Evolutionary conservation across 2,329 filamentous ascomycete species (phyloP).

Genomic region (Xylariaceae sp.): DNA sequence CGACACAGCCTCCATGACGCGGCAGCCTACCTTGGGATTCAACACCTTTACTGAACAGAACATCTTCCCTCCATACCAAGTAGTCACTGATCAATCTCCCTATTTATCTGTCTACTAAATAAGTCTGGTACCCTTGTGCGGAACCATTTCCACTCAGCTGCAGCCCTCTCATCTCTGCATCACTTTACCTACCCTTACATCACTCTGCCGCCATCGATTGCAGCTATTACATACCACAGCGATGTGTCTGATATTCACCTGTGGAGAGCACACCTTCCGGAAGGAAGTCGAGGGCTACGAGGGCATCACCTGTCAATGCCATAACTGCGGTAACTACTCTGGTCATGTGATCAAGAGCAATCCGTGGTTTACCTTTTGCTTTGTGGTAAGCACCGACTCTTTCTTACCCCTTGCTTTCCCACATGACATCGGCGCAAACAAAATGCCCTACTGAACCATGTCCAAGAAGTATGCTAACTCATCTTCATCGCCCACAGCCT

Average conservation of each 20-base stretch:
- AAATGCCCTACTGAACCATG: neutral
- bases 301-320: conserved; percentile 55
- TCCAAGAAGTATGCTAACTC: conserved; percentile 5
- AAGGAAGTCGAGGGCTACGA: conserved; percentile 57
- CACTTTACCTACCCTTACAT: neutral
- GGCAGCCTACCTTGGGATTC: no score
- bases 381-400: conserved; percentile 48
- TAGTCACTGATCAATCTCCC: no score
- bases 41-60: no score
- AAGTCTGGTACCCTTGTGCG: no score
- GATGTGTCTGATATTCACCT: conserved; percentile 60
- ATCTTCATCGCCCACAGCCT: conserved; percentile 40
- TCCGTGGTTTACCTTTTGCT: conserved; percentile 77
- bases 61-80: no score
- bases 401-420: neutral
- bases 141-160: neutral
- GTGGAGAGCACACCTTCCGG: conserved; percentile 57
- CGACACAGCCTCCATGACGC: conserved; percentile 5
- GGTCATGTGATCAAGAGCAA: conserved; percentile 57
- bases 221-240: no score
- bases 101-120: no score
- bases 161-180: neutral
- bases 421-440: neutral
- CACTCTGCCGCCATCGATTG: neutral
- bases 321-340: conserved; percentile 62